Evolutionary conservation across 306 rosid genomes (phyloP), one percentile per base, ranked within the genome.

Genomic region (Lathyrus oleraceus): DNA sequence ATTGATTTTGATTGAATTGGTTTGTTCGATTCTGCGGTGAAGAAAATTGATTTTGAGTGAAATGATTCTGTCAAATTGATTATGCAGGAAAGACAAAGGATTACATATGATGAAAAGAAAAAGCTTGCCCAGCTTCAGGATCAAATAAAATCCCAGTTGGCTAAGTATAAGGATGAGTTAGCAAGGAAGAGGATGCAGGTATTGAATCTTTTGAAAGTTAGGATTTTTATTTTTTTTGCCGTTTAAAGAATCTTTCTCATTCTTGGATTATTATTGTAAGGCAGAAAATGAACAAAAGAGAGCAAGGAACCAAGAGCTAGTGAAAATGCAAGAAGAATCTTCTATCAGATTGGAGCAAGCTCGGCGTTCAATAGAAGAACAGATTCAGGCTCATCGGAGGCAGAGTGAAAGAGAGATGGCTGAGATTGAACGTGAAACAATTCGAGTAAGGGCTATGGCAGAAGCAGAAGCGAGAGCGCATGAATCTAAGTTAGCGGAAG

Each of bases 381-480:
- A 91, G 71, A 95, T 95, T 79, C 99, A 95, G 81, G 96, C 91
- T 9, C 95, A 89, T 40, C 87, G 95, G 40, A 84, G 95, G 44
- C 95, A 87, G 77, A 91, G 96, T 11, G 99, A 91, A 83, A 78
- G 87, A 71, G 97, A 95, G 87, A 87, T 85, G 74, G 97, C 99
- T 70, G 97, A 91, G 81, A 89, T 91, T 61, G 99, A 95, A 45
- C 92, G 97, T 40, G 95, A 95, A 79, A 95, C 97, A 16, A 87
- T 95, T 53, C 82, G 85, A 86, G 89, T 89, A 72, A 89, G 81
- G 80, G 95, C 96, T 62, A 82, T 89, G 77, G 97, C 99, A 62
- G 96, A 95, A 79, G 99, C 97, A 59, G 97, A 95, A 80, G 97
- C 88, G 73, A 86, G 96, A 67, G 99, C 96, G 3, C 97, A 83